Evolutionary conservation across 2,329 filamentous ascomycete genomes (phyloP), one percentile per base, ranked within the genome.

Genomic region (Hawksworthiomyces lignivorus): DNA sequence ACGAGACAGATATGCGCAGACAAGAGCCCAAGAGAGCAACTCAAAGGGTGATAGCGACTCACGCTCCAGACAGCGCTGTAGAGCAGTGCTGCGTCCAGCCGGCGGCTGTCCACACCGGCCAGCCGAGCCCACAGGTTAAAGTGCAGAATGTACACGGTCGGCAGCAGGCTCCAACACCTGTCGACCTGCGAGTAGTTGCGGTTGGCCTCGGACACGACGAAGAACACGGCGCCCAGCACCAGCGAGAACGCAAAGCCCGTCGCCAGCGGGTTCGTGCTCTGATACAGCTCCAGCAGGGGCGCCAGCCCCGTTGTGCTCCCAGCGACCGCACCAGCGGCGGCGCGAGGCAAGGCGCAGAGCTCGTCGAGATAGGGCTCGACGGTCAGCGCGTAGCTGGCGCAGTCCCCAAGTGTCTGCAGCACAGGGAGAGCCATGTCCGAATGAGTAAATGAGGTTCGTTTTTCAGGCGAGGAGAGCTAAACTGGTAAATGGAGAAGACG

Each of bases 101-200:
- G 77, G 41, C 75, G 67, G 12, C 83, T 83, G 6, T 81, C 74
- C 1, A 95, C 56, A 2, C 82, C 84, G 32, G 80, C 75, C 48
- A 90, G 55, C 52, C 84, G 82, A 30, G 88, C 84, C 82, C 89
- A 98, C n/a, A 80, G 54, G 28, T 79, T 75, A 58, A 86, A 92
- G 62, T 98, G 89, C 6, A 80, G 73, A 58, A 92, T 84, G 63
- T 94, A 97, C 38, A 95, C 56, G 7, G 86, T 82, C 2, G 92
- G 92, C 38, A 98, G 65, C 47, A 98, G 71, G 57, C 87, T 92
- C 92, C 92, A 98, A 53, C 83, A 67, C 36, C 92, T 80, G 62
- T 98, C 92, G 31, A 98, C 82, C 64, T 98, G 92, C n/a, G 89
- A 96, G 62, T 89, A 96, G 62, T 98, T 98, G 56, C 75, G 77